Evolutionary conservation across 225 moss, liverwort and hornwort genomes (phyloP).

Genomic region (Sphagnum tenellum): DNA sequence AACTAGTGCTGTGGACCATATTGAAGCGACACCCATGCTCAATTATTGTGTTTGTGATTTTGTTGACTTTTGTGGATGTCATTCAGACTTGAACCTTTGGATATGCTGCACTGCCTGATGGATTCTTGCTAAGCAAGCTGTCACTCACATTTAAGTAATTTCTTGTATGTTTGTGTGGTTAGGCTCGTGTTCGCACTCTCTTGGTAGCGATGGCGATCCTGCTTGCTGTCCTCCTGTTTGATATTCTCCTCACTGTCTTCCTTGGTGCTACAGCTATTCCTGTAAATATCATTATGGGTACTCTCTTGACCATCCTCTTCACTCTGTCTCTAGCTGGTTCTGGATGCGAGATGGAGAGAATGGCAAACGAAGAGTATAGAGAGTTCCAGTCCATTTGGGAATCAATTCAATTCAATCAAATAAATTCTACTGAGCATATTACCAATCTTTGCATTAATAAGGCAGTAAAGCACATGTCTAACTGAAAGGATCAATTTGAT

Average conservation of each 20-base stretch:
- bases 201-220: conserved; percentile 89
- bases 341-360: conserved; percentile 12
- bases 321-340: conserved; percentile 31
- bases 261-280: conserved; percentile 86
- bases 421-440: neutral
- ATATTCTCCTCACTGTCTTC: conserved; percentile 91
- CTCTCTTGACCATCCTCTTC: conserved; percentile 41
- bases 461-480: too few species aligned
- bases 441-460: too few species aligned
- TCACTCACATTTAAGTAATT: conserved; percentile 25
- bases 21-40: conserved; percentile 73
- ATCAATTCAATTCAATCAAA: neutral
- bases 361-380: conserved; percentile 12
- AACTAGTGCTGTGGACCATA: conserved; percentile 74
- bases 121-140: conserved; percentile 87
- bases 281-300: conserved; percentile 92
- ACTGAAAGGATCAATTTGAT: too few species aligned
- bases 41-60: conserved; percentile 79
- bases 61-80: conserved; percentile 85
- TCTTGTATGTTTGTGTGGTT: conserved; percentile 39
- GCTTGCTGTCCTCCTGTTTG: conserved; percentile 75
- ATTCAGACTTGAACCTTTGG: conserved; percentile 81
- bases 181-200: conserved; percentile 75
- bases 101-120: conserved; percentile 97
- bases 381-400: neutral